Evolutionary conservation across 257 asterid species (phyloP).

Genomic region (Catharanthus roseus): DNA sequence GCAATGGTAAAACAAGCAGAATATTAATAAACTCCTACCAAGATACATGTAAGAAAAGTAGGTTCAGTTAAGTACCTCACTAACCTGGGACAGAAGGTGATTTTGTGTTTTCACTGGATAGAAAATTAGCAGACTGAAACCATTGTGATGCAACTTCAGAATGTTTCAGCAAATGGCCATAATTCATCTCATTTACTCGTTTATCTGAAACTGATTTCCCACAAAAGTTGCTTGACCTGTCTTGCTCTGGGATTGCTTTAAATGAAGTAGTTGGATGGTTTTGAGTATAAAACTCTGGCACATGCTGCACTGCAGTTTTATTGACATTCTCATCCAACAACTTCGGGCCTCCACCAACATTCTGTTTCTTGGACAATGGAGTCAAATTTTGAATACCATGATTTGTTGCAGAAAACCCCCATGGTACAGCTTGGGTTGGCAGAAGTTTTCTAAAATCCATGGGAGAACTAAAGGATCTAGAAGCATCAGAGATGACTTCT

Average conservation of each 20-base stretch:
- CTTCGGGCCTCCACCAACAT: constrained; percentile 12
- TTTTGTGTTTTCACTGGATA: constrained; percentile 17
- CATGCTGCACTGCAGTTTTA: constrained; percentile 22
- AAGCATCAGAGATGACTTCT: constrained; percentile 16
- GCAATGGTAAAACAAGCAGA: constrained; percentile 5
- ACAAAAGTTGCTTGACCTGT: constrained; percentile 20
- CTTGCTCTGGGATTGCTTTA: constrained; percentile 22
- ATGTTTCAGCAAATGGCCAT: constrained; percentile 11
- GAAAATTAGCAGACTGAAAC: constrained; percentile 24
- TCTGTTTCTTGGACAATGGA: constrained; percentile 20
- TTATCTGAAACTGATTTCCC: constrained; percentile 17
- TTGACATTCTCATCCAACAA: constrained; percentile 28
- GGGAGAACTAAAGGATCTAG: constrained; percentile 22
- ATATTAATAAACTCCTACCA: neutral
- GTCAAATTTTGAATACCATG: constrained; percentile 21
- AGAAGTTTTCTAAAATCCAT: constrained; percentile 18
- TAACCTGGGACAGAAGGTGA: constrained; percentile 33
- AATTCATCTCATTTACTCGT: constrained; percentile 15
- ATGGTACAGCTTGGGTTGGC: constrained; percentile 12
- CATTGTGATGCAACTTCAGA: constrained; percentile 25
- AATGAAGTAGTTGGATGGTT: constrained; percentile 22
- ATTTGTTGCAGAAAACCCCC: constrained; percentile 26
- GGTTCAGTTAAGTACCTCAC: constrained; percentile 11
- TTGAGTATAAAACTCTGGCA: constrained; percentile 22
- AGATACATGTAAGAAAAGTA: neutral